A percentile compares a stretch with the other conserved stretches of the same genome.
These are phyloP conservation scores for Ustilago nuda DNA, from an alignment of 1,284 basidiomycete genomes.

Conservation along the genomic window DNA sequence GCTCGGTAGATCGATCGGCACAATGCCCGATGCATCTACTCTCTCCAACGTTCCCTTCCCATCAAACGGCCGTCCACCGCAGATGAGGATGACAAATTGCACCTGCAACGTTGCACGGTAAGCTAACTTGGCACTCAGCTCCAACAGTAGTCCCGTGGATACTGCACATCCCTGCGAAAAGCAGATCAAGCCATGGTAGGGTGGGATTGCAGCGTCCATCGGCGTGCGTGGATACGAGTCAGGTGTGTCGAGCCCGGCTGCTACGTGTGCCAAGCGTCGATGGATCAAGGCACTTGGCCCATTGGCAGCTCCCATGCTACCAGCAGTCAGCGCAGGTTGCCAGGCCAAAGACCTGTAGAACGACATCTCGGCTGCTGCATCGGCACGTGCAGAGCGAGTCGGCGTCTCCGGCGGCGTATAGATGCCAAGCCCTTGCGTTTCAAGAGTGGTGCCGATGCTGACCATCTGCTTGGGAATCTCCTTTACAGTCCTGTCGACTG, in stretches of 20 bases:
- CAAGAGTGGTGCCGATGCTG: conserved; percentile 3
- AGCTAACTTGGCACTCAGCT: conserved; percentile 3
- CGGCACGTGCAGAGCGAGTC: background rate
- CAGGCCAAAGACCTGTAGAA: background rate
- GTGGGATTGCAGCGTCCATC: background rate
- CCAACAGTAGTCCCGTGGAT: conserved; percentile 35
- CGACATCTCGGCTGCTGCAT: background rate
- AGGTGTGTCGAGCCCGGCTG: conserved; percentile 19
- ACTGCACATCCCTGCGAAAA: conserved; percentile 55
- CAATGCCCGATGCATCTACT: conserved; percentile 10
- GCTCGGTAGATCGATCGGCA: conserved; percentile 24
- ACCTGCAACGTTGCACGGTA: conserved; percentile 7
- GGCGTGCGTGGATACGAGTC: conserved; percentile 24
- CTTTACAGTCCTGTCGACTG: background rate
- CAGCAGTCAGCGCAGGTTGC: background rate
- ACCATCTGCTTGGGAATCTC: background rate
- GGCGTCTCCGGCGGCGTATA: conserved; percentile 31
- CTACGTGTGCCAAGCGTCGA: background rate
- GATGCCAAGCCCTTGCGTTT: conserved; percentile 1
- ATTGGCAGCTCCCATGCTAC: background rate
- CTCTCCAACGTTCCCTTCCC: conserved; percentile 24
- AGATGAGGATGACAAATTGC: conserved; percentile 43
- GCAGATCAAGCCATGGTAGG: conserved; percentile 46
- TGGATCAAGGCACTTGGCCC: background rate
- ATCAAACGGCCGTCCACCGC: conserved; percentile 42